Conservation (phyloP, 805 yeast species). For the Candida ovalis region DNA sequence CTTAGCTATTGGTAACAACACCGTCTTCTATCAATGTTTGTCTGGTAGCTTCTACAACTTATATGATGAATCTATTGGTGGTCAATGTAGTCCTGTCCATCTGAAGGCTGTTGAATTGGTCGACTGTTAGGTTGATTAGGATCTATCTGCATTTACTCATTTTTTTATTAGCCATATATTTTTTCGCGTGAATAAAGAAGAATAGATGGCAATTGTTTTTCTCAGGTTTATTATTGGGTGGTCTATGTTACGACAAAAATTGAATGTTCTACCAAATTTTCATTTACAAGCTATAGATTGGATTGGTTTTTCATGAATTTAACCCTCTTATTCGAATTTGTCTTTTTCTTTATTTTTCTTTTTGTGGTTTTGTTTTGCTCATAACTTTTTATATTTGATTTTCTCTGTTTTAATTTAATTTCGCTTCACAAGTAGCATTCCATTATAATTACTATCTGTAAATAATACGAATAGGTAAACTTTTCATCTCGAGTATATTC, state of each 20-base stretch:
- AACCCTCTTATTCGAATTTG: not conserved
- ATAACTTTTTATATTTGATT: not conserved
- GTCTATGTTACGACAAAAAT: not conserved
- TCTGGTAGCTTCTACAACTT: slow-evolving; percentile 58
- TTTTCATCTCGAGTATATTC: too few species aligned
- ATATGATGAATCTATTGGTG: slow-evolving; percentile 46
- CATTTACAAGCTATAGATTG: not conserved
- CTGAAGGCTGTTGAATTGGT: slow-evolving; percentile 42
- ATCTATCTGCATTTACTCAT: not conserved
- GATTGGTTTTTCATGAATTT: not conserved
- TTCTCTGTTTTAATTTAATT: not conserved
- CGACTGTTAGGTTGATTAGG: slow-evolving; percentile 21
- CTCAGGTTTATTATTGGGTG: not conserved
- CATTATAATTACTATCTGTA: not conserved
- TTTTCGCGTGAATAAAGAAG: not conserved
- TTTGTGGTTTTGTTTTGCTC: not conserved
- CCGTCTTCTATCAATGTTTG: slow-evolving; percentile 49
- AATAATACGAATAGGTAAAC: too few species aligned
- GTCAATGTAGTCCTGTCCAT: slow-evolving; percentile 44
- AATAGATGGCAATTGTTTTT: not conserved
- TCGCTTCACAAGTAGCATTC: not conserved
- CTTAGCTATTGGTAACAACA: slow-evolving; percentile 46
- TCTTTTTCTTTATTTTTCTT: not conserved
- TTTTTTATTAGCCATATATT: not conserved
- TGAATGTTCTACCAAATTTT: not conserved